These are phyloP conservation scores for Camelina neglecta DNA, from an alignment of 345 rosid genomes.

Conservation along the genomic window DNA sequence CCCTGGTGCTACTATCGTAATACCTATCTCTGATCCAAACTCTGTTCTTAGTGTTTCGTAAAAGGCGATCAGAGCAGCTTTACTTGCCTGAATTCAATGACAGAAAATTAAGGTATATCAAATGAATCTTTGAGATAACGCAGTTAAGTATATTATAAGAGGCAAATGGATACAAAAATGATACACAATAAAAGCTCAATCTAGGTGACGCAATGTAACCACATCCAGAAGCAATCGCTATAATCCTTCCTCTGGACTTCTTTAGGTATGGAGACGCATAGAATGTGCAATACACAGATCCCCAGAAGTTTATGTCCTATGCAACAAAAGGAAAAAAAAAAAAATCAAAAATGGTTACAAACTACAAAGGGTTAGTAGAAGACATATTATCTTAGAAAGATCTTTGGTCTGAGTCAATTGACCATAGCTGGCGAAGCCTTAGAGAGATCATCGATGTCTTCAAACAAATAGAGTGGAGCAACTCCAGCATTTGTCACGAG, in stretches of 20 bases:
- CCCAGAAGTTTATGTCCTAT: slow-evolving; percentile 64
- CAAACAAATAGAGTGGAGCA: slow-evolving; percentile 53
- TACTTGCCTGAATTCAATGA: slow-evolving; percentile 51
- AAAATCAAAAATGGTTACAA: not conserved
- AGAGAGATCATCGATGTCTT: slow-evolving; percentile 54
- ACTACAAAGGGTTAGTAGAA: slow-evolving; percentile 1
- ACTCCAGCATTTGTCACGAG: slow-evolving; percentile 69
- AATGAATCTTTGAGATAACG: not conserved
- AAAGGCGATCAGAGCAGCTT: slow-evolving; percentile 57
- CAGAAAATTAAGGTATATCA: not conserved
- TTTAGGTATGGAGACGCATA: slow-evolving; percentile 51
- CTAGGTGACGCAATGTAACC: slow-evolving; percentile 54
- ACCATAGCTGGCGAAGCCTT: slow-evolving; percentile 56
- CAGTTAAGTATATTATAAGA: not conserved
- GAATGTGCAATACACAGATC: slow-evolving; percentile 51
- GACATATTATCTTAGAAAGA: not conserved
- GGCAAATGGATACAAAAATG: not conserved
- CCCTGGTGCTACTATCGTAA: slow-evolving; percentile 62
- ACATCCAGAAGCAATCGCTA: slow-evolving; percentile 53
- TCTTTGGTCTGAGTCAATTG: slow-evolving; percentile 13
- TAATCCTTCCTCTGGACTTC: slow-evolving; percentile 53
- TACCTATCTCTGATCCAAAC: slow-evolving; percentile 47
- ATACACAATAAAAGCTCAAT: slow-evolving; percentile 54
- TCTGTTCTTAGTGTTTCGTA: slow-evolving; percentile 54
- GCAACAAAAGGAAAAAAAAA: not conserved